Percentiles rank a stretch among this genome's conserved stretches.
phyloP scores from a whole-genome alignment of 1,284 basidiomycete genomes.

The Anthracocystis setariae region DNA sequence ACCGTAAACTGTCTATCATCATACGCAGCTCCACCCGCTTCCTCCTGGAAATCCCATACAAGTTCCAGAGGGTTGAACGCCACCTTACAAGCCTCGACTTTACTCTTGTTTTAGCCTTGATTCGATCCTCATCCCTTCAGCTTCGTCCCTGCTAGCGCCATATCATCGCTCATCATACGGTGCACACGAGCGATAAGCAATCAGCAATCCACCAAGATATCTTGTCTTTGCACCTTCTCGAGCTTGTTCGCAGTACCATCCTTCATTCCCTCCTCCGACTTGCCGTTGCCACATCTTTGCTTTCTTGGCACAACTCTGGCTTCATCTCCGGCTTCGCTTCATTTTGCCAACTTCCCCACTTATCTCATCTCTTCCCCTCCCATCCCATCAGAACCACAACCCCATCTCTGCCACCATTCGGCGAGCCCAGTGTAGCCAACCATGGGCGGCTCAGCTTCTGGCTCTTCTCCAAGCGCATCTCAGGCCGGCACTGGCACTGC shows the following conservation, averaged over 20 bases:
- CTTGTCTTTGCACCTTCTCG: not conserved
- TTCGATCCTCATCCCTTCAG: too few relatives aligned
- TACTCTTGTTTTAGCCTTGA: too few relatives aligned
- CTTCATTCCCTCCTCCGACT: not conserved
- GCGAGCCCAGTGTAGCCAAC: not conserved
- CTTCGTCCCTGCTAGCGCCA: too few relatives aligned
- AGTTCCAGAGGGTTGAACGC: too few relatives aligned
- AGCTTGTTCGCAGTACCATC: not conserved
- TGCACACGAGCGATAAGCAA: too few relatives aligned
- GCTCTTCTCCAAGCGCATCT: constrained; percentile 31
- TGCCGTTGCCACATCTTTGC: constrained; percentile 1
- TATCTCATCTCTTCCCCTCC: not conserved
- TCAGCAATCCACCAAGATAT: not conserved
- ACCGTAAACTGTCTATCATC: not conserved
- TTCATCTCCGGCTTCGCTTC: not conserved
- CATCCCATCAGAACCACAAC: not conserved
- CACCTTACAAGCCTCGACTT: too few relatives aligned
- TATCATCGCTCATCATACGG: too few relatives aligned
- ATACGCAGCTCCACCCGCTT: not conserved
- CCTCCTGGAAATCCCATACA: not conserved
- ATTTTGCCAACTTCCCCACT: not conserved
- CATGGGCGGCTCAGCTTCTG: constrained; percentile 33
- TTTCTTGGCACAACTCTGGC: not conserved
- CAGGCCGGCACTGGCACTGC: constrained; percentile 24
- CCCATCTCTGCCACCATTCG: not conserved